Percentiles rank a stretch among this genome's conserved stretches.
These are phyloP conservation scores for peach (Prunus persica) DNA, from an alignment of 306 rosid species.

Conservation along the genomic window Prunus_persica_NCBIv2 NC_034009.1:40879501-40880000, in stretches of 20 bases:
- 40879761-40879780: background rate
- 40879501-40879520: background rate
- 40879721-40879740: background rate
- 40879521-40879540: background rate
- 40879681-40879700: too few species aligned
- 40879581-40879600: background rate
- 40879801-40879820: too few species aligned
- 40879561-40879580: background rate
- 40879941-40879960: background rate
- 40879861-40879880: background rate
- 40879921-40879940: background rate
- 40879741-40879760: background rate
- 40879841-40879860: background rate
- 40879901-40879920: background rate
- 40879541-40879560: background rate
- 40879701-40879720: too few species aligned
- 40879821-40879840: too few species aligned
- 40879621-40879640: background rate
- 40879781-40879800: too few species aligned
- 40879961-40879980: background rate
- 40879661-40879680: background rate
- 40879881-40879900: too few species aligned
- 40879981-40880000: constrained; percentile 20
- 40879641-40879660: constrained; percentile 8
- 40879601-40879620: background rate